Percentiles rank a stretch among this genome's conserved stretches.
Conservation (phyloP, 208 protist genomes). For the Leishmania aethiopica region DNA sequence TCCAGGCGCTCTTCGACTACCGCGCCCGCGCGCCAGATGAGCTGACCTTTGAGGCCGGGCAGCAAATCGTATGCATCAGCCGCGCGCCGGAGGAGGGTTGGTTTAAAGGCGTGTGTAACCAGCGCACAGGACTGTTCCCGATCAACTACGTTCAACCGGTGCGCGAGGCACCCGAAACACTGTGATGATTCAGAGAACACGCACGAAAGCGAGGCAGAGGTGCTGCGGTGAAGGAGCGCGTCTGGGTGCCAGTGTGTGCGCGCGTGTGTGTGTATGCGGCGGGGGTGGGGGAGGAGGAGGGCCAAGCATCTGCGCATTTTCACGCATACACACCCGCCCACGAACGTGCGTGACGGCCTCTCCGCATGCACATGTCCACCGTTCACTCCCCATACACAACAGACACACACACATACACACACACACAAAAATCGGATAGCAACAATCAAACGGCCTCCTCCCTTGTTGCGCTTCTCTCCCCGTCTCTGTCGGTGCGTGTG, state of each 20-base stretch:
- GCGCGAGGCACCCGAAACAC: conserved; percentile 6
- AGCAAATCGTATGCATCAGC: conserved; percentile 79
- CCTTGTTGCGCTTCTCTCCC: not conserved
- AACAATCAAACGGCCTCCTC: too few relatives aligned
- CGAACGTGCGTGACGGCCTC: not conserved
- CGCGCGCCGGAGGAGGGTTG: conserved; percentile 87
- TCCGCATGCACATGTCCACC: not conserved
- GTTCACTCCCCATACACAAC: not conserved
- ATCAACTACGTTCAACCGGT: conserved; percentile 83
- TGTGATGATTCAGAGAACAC: not conserved
- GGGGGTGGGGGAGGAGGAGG: too few relatives aligned
- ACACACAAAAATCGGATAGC: not conserved
- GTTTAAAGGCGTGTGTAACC: conserved; percentile 88
- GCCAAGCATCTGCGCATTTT: not conserved
- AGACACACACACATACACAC: not conserved
- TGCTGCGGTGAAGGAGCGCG: not conserved
- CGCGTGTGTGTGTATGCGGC: not conserved
- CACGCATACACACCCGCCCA: not conserved
- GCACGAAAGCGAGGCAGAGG: not conserved
- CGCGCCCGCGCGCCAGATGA: conserved; percentile 82
- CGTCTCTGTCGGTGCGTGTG: not conserved
- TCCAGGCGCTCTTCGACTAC: conserved; percentile 80
- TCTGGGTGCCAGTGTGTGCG: not conserved
- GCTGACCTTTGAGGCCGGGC: conserved; percentile 78
- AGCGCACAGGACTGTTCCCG: conserved; percentile 88